Conservation (phyloP, 2,329 filamentous ascomycete species). For the Apiospora phragmitis region DNA sequence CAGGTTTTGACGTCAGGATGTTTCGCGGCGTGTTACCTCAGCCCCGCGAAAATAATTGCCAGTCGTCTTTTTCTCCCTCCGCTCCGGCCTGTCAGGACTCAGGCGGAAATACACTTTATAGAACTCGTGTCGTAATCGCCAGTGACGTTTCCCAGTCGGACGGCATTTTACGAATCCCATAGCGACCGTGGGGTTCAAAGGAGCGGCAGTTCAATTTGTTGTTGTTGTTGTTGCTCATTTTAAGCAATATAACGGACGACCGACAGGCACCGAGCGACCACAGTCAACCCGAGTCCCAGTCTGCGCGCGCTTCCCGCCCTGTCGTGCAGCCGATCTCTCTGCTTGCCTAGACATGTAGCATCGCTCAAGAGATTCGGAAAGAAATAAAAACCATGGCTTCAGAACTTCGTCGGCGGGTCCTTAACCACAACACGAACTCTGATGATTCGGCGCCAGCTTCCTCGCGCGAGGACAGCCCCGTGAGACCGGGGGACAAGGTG, state of each 20-base stretch:
- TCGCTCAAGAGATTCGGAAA: conserved; percentile 6
- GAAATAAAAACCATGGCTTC: conserved; percentile 25
- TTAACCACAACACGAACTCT: conserved; percentile 28
- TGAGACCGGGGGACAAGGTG: conserved; percentile 36
- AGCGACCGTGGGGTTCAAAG: neutral
- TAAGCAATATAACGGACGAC: neutral
- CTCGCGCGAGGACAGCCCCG: conserved; percentile 36
- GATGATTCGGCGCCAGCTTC: conserved; percentile 30
- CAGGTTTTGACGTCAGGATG: conserved; percentile 4
- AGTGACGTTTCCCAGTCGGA: neutral
- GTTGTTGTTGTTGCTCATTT: neutral
- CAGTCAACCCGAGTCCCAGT: neutral
- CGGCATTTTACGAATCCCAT: neutral
- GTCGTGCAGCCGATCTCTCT: neutral
- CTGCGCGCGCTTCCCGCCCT: neutral
- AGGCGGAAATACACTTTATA: neutral
- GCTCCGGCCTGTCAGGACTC: neutral
- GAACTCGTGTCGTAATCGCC: neutral
- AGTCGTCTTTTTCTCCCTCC: neutral
- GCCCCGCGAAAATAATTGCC: conserved; percentile 2
- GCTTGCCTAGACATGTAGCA: conserved; percentile 26
- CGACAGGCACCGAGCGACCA: neutral
- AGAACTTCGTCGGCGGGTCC: conserved; percentile 30
- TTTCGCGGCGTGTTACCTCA: neutral
- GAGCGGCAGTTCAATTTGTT: neutral